A percentile compares a stretch with the other conserved stretches of the same genome.
These are phyloP conservation scores for Cicer chorassanicum DNA, from an alignment of 306 rosid genomes.

Conservation along the genomic window DNA sequence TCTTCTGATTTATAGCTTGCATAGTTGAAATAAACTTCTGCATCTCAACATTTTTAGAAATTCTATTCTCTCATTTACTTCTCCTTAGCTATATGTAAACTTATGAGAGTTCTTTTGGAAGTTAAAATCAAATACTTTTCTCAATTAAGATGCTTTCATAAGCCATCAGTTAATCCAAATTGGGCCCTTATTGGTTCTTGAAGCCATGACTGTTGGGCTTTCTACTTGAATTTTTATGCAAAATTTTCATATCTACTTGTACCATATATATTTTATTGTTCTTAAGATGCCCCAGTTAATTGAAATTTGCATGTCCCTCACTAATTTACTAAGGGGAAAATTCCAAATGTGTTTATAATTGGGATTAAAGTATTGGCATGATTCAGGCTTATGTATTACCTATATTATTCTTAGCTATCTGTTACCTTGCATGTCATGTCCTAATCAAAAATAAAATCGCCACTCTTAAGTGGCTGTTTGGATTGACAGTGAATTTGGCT, in stretches of 20 bases:
- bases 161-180: not conserved
- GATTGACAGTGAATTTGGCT: not conserved
- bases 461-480: not conserved
- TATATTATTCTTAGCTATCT: constrained; percentile 16
- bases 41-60: not conserved
- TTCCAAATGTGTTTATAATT: not conserved
- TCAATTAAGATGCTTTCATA: not conserved
- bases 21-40: not conserved
- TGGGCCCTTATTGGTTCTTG: not conserved
- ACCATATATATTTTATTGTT: not conserved
- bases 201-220: not conserved
- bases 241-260: not conserved
- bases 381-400: constrained; percentile 8
- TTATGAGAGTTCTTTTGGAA: not conserved
- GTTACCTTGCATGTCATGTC: constrained; percentile 15
- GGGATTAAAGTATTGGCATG: not conserved
- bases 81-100: not conserved
- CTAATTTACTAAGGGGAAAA: not conserved
- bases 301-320: not conserved
- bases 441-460: not conserved
- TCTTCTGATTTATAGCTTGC: not conserved
- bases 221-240: not conserved
- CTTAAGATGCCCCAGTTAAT: not conserved
- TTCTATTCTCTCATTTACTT: not conserved
- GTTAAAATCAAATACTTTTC: not conserved